Evolutionary conservation across 495 filamentous ascomycete genomes (phyloP), one percentile per base, ranked within the genome.

Genomic region (Penicillium argentinense): DNA sequence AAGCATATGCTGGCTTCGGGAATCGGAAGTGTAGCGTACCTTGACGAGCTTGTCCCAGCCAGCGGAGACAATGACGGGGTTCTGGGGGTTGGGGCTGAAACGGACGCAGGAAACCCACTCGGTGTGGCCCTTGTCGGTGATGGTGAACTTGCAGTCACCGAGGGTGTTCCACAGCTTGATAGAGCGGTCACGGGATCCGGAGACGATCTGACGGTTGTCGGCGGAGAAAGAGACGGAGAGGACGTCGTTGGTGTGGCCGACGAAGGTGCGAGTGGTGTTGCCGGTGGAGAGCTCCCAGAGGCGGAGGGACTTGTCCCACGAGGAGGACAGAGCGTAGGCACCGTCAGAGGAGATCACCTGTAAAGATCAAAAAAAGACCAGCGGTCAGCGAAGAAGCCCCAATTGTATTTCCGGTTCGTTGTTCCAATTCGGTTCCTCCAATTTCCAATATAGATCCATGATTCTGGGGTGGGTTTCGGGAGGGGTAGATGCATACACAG

Each of bases 121-220:
- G 71, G 89, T 88, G 79, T 99, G 93, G 64, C 95, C 93, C 85
- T 99, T 97, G 65, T 99, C 93, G 76, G 88, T 93, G 83, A 99
- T 97, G 81, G 92, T 99, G 84, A 83, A 99, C 82, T 99, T 99
- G 89, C 93, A 99, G 83, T 99, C 93, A 72, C 93, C 93, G 42
- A 99, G 90, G 63, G 93, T 99, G 81, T 99, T 99, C 93, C 93
- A 99, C 57, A 99, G 84, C 88, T 97, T 99, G 85, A 99, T 99
- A 63, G 86, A 88, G 66, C 91, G 85, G 78, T 99, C 93, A 67
- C 93, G 89, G 34, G 93, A 97, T 49, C 91, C 93, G 53, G 93
- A 97, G 65, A 99, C 93, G 77, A 99, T 99, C 83, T 99, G 93
- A 68, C 93, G 89, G 86, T 99, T 99, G 81, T 99, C 93, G 83